Conservation (phyloP, 192 early-diverging fungal genomes). For the Coemansia javaensis region DNA sequence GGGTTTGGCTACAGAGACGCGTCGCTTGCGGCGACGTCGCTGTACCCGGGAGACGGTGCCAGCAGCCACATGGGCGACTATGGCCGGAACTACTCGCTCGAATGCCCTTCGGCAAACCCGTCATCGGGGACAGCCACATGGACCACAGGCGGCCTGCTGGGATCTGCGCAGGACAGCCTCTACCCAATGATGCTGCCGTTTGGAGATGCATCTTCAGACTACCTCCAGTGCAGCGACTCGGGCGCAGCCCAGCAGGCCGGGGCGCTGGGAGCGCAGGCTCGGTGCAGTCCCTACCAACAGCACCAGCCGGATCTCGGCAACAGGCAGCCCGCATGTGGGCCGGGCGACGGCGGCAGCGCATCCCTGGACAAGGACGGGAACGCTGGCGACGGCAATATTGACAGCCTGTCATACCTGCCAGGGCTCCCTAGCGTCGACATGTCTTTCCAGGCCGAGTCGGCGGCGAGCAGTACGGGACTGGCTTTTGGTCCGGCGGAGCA, state of each 20-base stretch:
- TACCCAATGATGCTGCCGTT: slow-evolving; percentile 39
- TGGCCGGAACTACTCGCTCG: slow-evolving; percentile 24
- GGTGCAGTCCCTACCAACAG: not conserved
- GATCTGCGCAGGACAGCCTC: slow-evolving; percentile 12
- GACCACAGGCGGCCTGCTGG: slow-evolving; percentile 3
- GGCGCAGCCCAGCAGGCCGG: too few species aligned
- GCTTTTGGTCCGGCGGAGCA: too few species aligned
- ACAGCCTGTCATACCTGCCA: not conserved
- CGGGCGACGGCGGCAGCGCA: too few species aligned
- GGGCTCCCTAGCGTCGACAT: not conserved
- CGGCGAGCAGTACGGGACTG: too few species aligned
- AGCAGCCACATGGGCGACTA: slow-evolving; percentile 2
- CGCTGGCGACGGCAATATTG: not conserved
- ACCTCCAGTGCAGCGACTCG: slow-evolving; percentile 5
- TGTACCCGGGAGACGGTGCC: not conserved
- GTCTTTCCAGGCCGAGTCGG: not conserved
- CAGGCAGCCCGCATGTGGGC: too few species aligned
- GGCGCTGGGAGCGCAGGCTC: not conserved
- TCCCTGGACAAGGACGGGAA: too few species aligned
- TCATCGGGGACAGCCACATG: not conserved
- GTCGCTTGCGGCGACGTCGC: slow-evolving; percentile 7
- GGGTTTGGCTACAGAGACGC: not conserved
- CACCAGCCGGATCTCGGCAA: not conserved
- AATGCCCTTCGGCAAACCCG: slow-evolving; percentile 9
- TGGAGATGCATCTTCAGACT: not conserved